Conservation (phyloP, 2,329 filamentous ascomycete species). For the Monilinia fructigena region DNA sequence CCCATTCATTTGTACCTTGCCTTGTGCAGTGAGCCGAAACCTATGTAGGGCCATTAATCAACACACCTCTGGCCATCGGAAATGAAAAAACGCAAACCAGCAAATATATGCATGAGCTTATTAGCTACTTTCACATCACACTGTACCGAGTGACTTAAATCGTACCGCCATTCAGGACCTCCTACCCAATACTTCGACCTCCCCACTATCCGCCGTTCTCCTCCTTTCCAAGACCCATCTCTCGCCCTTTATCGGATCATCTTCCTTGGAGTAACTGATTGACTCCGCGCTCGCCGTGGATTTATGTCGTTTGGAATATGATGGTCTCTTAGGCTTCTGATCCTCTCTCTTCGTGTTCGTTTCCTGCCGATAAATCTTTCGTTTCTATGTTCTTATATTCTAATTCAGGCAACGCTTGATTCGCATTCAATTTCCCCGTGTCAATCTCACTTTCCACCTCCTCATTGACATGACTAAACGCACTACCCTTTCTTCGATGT, state of each 20-base stretch:
- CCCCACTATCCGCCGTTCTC: slow-evolving; percentile 62
- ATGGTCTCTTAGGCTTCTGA: slow-evolving; percentile 25
- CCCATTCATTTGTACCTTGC: too few species aligned
- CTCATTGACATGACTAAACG: slow-evolving; percentile 22
- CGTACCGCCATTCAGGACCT: slow-evolving; percentile 44
- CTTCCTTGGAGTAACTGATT: slow-evolving; percentile 64
- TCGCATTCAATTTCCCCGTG: background rate
- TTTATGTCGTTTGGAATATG: slow-evolving; percentile 43
- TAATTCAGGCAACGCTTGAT: slow-evolving; percentile 17
- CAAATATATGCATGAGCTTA: slow-evolving; percentile 7
- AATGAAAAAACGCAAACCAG: background rate
- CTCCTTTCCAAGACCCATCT: slow-evolving; percentile 70
- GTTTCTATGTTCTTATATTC: slow-evolving; percentile 1
- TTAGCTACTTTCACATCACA: background rate
- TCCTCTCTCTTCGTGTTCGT: slow-evolving; percentile 35
- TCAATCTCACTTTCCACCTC: slow-evolving; percentile 27
- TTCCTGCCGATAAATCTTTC: background rate
- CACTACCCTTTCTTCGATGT: slow-evolving; percentile 19
- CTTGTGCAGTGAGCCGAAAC: background rate
- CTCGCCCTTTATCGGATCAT: slow-evolving; percentile 55
- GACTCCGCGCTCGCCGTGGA: slow-evolving; percentile 62
- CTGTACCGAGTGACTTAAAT: slow-evolving; percentile 8
- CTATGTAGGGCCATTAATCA: background rate
- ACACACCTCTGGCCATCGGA: background rate
- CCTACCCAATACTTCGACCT: slow-evolving; percentile 64